A percentile compares a stretch with the other conserved stretches of the same genome.
phyloP scores from a whole-genome alignment of 2,329 filamentous ascomycete genomes.

The Nigrospora sphaerica region DNA sequence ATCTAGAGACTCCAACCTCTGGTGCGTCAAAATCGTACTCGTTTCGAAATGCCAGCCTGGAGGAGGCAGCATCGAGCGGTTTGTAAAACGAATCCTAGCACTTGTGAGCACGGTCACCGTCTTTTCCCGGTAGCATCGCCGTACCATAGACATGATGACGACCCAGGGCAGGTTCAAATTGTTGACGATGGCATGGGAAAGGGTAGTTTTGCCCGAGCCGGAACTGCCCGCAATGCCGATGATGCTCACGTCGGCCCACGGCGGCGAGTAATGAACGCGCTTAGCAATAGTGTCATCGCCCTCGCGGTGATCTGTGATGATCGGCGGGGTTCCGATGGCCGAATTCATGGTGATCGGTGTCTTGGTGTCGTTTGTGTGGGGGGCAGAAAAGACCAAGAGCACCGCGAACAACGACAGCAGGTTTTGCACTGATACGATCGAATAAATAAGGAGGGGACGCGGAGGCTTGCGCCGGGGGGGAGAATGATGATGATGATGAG shows the following conservation, averaged over 20 bases:
- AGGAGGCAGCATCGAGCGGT: slow-evolving; percentile 71
- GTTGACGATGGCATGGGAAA: slow-evolving; percentile 85
- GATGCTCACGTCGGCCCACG: slow-evolving; percentile 94
- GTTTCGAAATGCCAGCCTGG: slow-evolving; percentile 73
- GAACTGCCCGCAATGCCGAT: slow-evolving; percentile 95
- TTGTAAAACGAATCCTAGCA: slow-evolving; percentile 94
- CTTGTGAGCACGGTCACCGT: slow-evolving; percentile 7
- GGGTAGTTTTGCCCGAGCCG: slow-evolving; percentile 89
- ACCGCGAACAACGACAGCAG: too few species aligned
- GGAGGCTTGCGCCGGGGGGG: too few species aligned
- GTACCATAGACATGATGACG: slow-evolving; percentile 91
- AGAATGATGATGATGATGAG: too few species aligned
- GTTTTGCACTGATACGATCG: too few species aligned
- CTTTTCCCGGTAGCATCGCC: slow-evolving; percentile 13
- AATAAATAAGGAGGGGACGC: too few species aligned
- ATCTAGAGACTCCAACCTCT: slow-evolving; percentile 38
- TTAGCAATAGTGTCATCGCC: slow-evolving; percentile 39
- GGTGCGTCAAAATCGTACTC: slow-evolving; percentile 96
- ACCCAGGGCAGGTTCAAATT: slow-evolving; percentile 94
- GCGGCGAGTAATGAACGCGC: slow-evolving; percentile 76
- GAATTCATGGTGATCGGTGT: slow-evolving; percentile 16
- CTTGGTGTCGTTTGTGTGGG: too few species aligned
- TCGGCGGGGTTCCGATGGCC: slow-evolving; percentile 15
- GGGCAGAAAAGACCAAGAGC: too few species aligned
- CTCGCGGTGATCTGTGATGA: slow-evolving; percentile 21